Base-by-base conservation (phyloP, 192 early-diverging fungal species). In the Backusella westeae region DNA sequence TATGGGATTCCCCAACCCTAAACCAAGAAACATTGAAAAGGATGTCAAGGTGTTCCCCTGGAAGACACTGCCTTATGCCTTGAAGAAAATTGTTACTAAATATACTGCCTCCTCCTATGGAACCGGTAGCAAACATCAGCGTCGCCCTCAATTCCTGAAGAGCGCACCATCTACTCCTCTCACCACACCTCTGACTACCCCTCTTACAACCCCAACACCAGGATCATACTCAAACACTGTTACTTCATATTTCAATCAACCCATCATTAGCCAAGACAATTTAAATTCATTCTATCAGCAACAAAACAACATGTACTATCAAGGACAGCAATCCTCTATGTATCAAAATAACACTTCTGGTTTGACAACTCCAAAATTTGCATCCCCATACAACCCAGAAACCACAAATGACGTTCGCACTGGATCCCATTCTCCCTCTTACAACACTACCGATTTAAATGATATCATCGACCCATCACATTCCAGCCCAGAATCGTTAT, bases 41-140 rank as follows among this genome's bases (percentile, higher is more conserved):
- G 93, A 95, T 66, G 89, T 95, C 85, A 95, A 95, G 74, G 92
- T 95, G 3, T 95, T 92, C 77, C 86, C 89, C 3, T 95, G 94
- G 94, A 86, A 89, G 69, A 86, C 89, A 0, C 78, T 95, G 7
- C 80, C 87, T 9, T 80, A 87, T 41, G 93, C 91, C 0, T 82
- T 94, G 63, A 89, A 91, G 68, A 95, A 95, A 74, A 93, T 95
- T 71, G 88, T 93, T 23, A 83, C 84, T 63, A 95, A 94, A 76
- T 92, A 92, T 69, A 89, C 86, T 41, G 74, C 74, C 23, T 44
- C 70, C 42, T 71, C 70, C 15, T 71, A 44, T 29, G 26, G 42
- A 26, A 23, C 15, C 39, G 15, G 9, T 63, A 14, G 8, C 26
- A 49, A 17, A 12, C 21, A 63, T 9, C 56, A 63, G 1, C 56